Base-by-base conservation (phyloP, 2,329 filamentous ascomycete genomes). In the Hypoxylon sp. region DNA sequence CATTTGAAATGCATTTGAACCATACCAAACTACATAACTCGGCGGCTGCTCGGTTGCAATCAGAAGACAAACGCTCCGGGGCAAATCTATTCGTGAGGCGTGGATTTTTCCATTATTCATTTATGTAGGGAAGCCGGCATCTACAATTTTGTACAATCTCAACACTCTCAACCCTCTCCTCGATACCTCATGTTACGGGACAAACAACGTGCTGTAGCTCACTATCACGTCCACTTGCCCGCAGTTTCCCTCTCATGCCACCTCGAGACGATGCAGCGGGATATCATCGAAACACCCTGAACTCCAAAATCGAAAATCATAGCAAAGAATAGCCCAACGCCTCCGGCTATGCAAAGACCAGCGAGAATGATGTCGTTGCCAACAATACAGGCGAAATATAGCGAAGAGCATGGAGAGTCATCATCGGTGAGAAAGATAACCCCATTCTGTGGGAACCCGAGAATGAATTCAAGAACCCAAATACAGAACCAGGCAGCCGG, bases 271-370 rank as follows among this genome's bases (percentile, higher is more conserved):
- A 65, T 62, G 65, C 56, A 60, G 43, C 41, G 53, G 65, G 63
- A 66, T 66, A 68, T 70, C 68, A 60, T 60, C 49, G 43, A 64
- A 67, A 49, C 41, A 55, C 52, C 58, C 51, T 55, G 5, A 70
- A 65, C 64, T 64, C 62, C 57, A 14, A 46, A 7, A 21, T 30
- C 17, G 38, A 48, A 63, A 65, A 67, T 21, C 32, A 49, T 52
- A 51, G n/a, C 48, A 41, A 57, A 64, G 66, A 19, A 51, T 63
- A 51, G 32, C 28, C 57, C 28, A 74, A 75, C 74, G 72, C 74
- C 73, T 63, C 62, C 65, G 67, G 75, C 75, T 75, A 76, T 76
- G 75, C 74, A 73, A 58, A 41, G 34, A 38, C 41, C 19, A 57
- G 62, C 41, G 65, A 64, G 46, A 30, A 56, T 58, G 38, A 34